Evolutionary conservation across 495 filamentous ascomycete species (phyloP).

Genomic region (Xylaria flabelliformis): DNA sequence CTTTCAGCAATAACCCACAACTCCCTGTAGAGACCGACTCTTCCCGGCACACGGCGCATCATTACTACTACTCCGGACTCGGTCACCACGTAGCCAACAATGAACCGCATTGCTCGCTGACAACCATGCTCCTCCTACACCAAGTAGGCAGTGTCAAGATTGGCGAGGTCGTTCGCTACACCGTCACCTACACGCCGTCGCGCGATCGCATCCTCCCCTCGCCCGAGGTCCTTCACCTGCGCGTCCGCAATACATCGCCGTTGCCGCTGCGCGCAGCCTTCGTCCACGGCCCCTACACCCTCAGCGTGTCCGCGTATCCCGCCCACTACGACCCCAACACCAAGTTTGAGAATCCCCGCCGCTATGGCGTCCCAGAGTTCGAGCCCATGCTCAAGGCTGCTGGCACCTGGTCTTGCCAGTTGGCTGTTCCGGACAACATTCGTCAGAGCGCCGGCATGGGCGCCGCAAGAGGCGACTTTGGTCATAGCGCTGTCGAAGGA

Average conservation of each 20-base stretch:
- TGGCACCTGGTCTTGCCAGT: constrained; percentile 77
- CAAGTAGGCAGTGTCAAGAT: constrained; percentile 89
- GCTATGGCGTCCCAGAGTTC: constrained; percentile 79
- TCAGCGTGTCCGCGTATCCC: constrained; percentile 85
- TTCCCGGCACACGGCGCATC: background rate
- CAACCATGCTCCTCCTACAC: constrained; percentile 83
- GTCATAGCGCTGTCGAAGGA: constrained; percentile 37
- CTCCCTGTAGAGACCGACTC: background rate
- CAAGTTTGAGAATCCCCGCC: constrained; percentile 66
- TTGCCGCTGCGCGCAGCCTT: constrained; percentile 92
- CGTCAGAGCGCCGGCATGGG: constrained; percentile 57
- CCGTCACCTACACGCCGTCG: constrained; percentile 90
- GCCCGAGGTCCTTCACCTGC: constrained; percentile 77
- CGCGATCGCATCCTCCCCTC: constrained; percentile 85
- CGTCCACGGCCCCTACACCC: constrained; percentile 91
- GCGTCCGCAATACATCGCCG: constrained; percentile 89
- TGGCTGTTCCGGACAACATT: constrained; percentile 77
- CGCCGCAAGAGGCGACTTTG: constrained; percentile 44
- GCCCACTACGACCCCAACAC: constrained; percentile 78
- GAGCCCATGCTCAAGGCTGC: constrained; percentile 96
- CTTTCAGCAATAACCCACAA: background rate
- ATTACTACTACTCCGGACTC: background rate
- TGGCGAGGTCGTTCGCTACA: constrained; percentile 90
- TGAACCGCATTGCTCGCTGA: constrained; percentile 21
- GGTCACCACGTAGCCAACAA: constrained; percentile 8